These are phyloP conservation scores for Cucumis cinereus DNA, from an alignment of 306 rosid genomes.

Conservation along the genomic window DNA sequence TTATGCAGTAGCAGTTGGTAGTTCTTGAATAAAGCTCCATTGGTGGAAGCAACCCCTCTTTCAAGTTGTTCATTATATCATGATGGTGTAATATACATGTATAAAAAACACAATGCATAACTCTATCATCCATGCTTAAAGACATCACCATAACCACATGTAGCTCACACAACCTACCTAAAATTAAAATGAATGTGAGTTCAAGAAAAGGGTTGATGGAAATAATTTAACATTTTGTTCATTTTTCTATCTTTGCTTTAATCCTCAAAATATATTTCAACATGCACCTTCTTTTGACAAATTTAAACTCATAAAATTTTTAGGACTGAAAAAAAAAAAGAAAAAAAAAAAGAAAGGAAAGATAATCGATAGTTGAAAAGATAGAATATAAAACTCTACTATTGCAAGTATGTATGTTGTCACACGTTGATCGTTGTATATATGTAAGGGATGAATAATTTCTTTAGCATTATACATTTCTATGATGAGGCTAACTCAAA, in stretches of 20 bases:
- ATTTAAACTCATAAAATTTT: too few species aligned
- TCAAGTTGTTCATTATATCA: too few species aligned
- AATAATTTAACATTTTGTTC: not conserved
- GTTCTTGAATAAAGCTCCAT: not conserved
- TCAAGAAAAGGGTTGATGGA: not conserved
- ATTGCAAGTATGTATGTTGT: not conserved
- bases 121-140: too few species aligned
- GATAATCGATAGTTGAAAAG: not conserved
- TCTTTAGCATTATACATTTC: not conserved
- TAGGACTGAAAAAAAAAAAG: too few species aligned
- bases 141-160: too few species aligned
- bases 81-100: too few species aligned
- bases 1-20: not conserved
- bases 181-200: too few species aligned
- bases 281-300: too few species aligned
- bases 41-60: not conserved
- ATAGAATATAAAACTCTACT: not conserved
- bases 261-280: not conserved
- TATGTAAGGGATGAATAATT: not conserved
- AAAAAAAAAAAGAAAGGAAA: too few species aligned
- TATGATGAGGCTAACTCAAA: not conserved
- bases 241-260: not conserved
- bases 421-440: not conserved
- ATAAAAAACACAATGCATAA: too few species aligned
- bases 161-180: too few species aligned